These are phyloP conservation scores for Penicillium sp. DNA, from an alignment of 2,329 filamentous ascomycete species.

Conservation along the genomic window DNA sequence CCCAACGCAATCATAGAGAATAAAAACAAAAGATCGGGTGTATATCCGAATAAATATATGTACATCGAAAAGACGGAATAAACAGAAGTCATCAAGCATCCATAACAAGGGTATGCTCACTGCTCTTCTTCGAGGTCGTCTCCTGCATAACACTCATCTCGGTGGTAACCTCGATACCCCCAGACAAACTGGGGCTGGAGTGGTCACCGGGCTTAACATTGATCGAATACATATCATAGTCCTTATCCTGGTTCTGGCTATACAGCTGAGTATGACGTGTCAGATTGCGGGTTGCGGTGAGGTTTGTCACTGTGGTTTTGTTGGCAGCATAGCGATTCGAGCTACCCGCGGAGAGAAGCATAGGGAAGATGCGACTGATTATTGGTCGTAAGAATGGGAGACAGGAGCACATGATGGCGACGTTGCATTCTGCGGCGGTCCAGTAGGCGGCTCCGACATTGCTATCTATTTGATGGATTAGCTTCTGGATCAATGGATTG, in stretches of 20 bases:
- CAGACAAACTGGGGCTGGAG: constrained; percentile 11
- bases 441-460: constrained; percentile 44
- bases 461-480: constrained; percentile 16
- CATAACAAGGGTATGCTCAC: constrained; percentile 24
- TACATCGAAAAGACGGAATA: neutral
- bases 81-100: constrained; percentile 12
- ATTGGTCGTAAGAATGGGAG: constrained; percentile 41
- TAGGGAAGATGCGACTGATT: constrained; percentile 40
- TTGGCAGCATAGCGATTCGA: constrained; percentile 24
- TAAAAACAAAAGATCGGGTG: neutral
- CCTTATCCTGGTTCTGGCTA: constrained; percentile 20
- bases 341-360: constrained; percentile 29
- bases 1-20: constrained; percentile 12
- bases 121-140: constrained; percentile 15
- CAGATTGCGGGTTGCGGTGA: constrained; percentile 15
- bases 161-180: constrained; percentile 33
- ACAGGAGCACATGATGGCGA: constrained; percentile 43
- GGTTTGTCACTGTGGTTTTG: constrained; percentile 12
- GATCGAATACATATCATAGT: constrained; percentile 30
- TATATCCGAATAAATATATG: neutral
- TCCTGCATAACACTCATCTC: constrained; percentile 30
- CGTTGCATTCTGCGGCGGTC: constrained; percentile 44
- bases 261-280: constrained; percentile 19
- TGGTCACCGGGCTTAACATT: constrained; percentile 23
- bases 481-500: neutral